phyloP scores from a whole-genome alignment of 495 filamentous ascomycete genomes.

The Penicillium subrubescens region DNA sequence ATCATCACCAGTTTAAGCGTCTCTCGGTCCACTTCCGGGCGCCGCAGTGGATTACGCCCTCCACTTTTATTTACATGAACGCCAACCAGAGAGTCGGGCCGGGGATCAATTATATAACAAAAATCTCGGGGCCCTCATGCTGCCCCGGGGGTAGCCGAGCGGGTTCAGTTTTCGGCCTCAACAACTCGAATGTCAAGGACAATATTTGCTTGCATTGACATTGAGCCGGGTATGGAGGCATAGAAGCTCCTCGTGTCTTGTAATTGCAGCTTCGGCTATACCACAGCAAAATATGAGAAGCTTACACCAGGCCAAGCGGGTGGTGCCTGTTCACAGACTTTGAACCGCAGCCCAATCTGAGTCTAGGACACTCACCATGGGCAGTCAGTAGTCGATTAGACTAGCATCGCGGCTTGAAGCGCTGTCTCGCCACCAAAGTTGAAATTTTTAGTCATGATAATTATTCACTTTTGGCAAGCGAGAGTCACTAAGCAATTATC shows the following conservation, averaged over 20 bases:
- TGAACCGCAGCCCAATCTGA: neutral
- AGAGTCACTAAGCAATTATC: neutral
- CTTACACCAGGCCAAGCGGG: neutral
- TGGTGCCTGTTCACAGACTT: neutral
- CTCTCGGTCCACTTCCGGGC: conserved; percentile 16
- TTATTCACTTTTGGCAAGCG: conserved; percentile 1
- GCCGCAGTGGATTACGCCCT: neutral
- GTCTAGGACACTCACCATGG: neutral
- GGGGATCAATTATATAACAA: conserved; percentile 26
- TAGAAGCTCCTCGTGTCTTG: neutral
- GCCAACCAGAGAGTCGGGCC: conserved; percentile 18
- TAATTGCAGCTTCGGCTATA: neutral
- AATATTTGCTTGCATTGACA: neutral
- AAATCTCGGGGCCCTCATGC: conserved; percentile 15
- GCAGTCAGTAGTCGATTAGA: neutral
- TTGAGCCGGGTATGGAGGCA: neutral
- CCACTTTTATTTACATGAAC: neutral
- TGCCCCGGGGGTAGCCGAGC: conserved; percentile 25
- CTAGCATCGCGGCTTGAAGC: conserved; percentile 15
- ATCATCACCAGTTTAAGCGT: conserved; percentile 26
- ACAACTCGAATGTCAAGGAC: conserved; percentile 1
- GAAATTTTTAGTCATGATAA: conserved; percentile 21
- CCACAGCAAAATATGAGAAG: neutral
- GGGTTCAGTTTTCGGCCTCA: conserved; percentile 8
- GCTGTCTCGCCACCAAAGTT: conserved; percentile 16